These are phyloP conservation scores for Mucor circinelloides DNA, from an alignment of 371 early-diverging fungal species.

Conservation along the genomic window DNA sequence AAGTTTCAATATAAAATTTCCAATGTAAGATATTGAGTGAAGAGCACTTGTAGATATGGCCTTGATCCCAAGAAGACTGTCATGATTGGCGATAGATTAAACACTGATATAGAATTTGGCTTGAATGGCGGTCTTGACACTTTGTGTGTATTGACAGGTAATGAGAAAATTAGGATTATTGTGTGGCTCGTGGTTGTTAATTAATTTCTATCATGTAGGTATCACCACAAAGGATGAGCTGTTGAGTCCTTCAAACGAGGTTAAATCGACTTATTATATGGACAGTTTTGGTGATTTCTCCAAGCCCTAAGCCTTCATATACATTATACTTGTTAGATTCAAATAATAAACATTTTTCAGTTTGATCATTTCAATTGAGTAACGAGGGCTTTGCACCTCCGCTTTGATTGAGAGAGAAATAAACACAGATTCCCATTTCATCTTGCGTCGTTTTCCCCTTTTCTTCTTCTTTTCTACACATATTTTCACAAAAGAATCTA, in stretches of 20 bases:
- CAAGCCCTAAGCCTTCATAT: not conserved
- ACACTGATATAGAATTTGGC: slow-evolving; percentile 97
- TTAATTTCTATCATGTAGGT: slow-evolving; percentile 28
- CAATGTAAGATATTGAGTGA: not conserved
- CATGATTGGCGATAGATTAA: slow-evolving; percentile 97
- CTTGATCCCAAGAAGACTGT: slow-evolving; percentile 82
- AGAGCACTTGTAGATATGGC: slow-evolving; percentile 52
- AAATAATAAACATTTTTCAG: not conserved
- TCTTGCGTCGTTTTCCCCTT: not conserved
- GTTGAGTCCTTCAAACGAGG: slow-evolving; percentile 44
- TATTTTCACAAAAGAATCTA: not conserved
- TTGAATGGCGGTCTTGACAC: slow-evolving; percentile 84
- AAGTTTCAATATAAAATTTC: slow-evolving; percentile 14
- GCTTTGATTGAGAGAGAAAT: not conserved
- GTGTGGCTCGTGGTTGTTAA: not conserved
- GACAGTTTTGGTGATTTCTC: slow-evolving; percentile 58
- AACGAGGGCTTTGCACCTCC: not conserved
- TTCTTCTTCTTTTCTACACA: not conserved
- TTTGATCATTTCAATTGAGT: not conserved
- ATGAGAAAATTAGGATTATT: not conserved
- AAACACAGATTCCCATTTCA: not conserved
- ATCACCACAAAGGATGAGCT: slow-evolving; percentile 56
- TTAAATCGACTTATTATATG: slow-evolving; percentile 62
- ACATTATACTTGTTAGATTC: not conserved
- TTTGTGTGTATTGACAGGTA: slow-evolving; percentile 91